Conservation (phyloP, 768 basidiomycete species). For the Trichaptum fuscoviolaceum region DNA sequence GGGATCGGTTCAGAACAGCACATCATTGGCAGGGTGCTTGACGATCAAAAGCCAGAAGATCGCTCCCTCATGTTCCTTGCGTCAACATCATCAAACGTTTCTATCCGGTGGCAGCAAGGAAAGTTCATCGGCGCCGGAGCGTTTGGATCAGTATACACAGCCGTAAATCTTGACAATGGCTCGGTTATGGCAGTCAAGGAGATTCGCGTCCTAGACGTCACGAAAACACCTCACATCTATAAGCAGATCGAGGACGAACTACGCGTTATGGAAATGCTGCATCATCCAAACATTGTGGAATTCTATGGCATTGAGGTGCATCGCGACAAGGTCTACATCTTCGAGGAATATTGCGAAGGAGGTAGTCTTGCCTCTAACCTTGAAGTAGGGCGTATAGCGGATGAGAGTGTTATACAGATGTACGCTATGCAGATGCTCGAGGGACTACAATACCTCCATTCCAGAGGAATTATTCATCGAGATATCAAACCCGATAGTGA, state of each 20-base stretch:
- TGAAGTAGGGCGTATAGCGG: conserved; percentile 93
- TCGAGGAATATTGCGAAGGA: conserved; percentile 97
- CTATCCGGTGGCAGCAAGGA: conserved; percentile 97
- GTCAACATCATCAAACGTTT: conserved; percentile 91
- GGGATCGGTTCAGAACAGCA: conserved; percentile 63
- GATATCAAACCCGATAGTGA: conserved; percentile 98
- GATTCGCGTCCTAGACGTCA: conserved; percentile 92
- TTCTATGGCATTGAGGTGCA: conserved; percentile 99
- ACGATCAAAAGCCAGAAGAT: conserved; percentile 91
- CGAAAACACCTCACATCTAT: conserved; percentile 82
- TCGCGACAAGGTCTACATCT: conserved; percentile 97
- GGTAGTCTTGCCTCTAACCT: conserved; percentile 86
- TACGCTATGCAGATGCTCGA: conserved; percentile 98
- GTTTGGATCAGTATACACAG: conserved; percentile 98
- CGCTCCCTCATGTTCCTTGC: conserved; percentile 91
- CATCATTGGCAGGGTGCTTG: conserved; percentile 84
- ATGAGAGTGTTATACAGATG: conserved; percentile 91
- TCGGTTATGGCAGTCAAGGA: conserved; percentile 99
- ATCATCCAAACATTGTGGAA: conserved; percentile 96
- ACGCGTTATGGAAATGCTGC: conserved; percentile 95
- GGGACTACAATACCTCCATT: conserved; percentile 90
- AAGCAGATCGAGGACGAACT: conserved; percentile 94
- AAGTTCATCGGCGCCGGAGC: conserved; percentile 98
- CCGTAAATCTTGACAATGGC: conserved; percentile 92
- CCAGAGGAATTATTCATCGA: conserved; percentile 87